Conservation (phyloP, 768 basidiomycete species). For the Auricularia heimuer region DNA sequence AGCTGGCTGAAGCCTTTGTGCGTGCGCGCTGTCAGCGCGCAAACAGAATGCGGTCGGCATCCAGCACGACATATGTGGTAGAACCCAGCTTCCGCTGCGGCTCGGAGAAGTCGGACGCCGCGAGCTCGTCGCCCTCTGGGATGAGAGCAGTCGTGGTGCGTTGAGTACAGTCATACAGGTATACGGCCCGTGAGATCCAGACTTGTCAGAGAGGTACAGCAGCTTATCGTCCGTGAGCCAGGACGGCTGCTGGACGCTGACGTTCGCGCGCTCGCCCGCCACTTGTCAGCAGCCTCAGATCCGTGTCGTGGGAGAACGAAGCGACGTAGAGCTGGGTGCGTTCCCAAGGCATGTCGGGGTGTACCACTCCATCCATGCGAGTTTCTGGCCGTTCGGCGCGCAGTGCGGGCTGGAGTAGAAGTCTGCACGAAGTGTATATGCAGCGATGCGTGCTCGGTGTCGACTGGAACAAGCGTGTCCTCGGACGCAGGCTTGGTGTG, state of each 20-base stretch:
- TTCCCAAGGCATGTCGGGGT: slow-evolving; percentile 58
- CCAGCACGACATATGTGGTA: slow-evolving; percentile 33
- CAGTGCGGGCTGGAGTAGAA: slow-evolving; percentile 60
- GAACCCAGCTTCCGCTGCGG: slow-evolving; percentile 48
- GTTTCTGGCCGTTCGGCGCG: slow-evolving; percentile 45
- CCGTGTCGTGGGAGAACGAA: slow-evolving; percentile 12
- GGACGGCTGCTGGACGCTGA: slow-evolving; percentile 28
- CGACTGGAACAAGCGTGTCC: slow-evolving; percentile 44
- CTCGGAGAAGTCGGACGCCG: slow-evolving; percentile 37
- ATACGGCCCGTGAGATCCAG: slow-evolving; percentile 64
- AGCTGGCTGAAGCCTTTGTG: slow-evolving; percentile 4
- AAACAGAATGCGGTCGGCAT: not conserved
- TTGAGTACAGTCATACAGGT: slow-evolving; percentile 27
- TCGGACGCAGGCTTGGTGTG: slow-evolving; percentile 47
- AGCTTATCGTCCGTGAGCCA: slow-evolving; percentile 51
- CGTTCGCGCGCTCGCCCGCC: slow-evolving; percentile 40
- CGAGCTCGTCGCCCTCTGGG: slow-evolving; percentile 27
- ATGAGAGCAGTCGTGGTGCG: slow-evolving; percentile 27
- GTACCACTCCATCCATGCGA: slow-evolving; percentile 62
- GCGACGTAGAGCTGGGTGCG: slow-evolving; percentile 47
- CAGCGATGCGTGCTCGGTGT: slow-evolving; percentile 35
- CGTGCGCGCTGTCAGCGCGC: not conserved
- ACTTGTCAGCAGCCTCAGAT: slow-evolving; percentile 27
- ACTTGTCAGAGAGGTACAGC: slow-evolving; percentile 54
- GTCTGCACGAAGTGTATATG: slow-evolving; percentile 40